Evolutionary conservation across 106 monocot genomes (phyloP).

Genomic region (Allium fistulosum): DNA sequence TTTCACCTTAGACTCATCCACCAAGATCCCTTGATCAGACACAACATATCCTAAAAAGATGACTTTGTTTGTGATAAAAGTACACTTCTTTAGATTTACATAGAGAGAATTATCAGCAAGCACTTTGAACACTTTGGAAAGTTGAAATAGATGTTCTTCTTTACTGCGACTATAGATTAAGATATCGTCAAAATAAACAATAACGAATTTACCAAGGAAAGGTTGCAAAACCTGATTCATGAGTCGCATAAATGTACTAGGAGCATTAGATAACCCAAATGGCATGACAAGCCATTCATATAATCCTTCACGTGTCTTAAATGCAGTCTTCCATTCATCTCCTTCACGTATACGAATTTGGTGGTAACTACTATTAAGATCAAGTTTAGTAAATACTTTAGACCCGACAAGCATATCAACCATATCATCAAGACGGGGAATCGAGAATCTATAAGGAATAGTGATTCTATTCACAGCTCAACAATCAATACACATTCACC

Average conservation of each 20-base stretch:
- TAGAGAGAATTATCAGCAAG: not conserved
- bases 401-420: not conserved
- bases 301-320: not conserved
- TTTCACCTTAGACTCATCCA: not conserved
- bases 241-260: not conserved
- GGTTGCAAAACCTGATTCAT: not conserved
- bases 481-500: not conserved
- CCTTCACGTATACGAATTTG: not conserved
- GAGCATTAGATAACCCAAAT: not conserved
- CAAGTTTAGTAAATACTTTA: not conserved
- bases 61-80: not conserved
- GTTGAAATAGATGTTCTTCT: not conserved
- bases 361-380: not conserved
- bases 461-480: not conserved
- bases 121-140: not conserved
- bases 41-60: constrained; percentile 8
- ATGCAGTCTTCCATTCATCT: not conserved
- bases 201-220: not conserved
- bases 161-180: not conserved
- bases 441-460: not conserved
- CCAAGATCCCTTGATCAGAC: not conserved
- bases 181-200: not conserved
- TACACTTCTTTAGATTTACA: not conserved
- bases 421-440: not conserved
- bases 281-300: not conserved